Evolutionary conservation across 2,329 filamentous ascomycete genomes (phyloP).

Genomic region (Fusarium sp.): DNA sequence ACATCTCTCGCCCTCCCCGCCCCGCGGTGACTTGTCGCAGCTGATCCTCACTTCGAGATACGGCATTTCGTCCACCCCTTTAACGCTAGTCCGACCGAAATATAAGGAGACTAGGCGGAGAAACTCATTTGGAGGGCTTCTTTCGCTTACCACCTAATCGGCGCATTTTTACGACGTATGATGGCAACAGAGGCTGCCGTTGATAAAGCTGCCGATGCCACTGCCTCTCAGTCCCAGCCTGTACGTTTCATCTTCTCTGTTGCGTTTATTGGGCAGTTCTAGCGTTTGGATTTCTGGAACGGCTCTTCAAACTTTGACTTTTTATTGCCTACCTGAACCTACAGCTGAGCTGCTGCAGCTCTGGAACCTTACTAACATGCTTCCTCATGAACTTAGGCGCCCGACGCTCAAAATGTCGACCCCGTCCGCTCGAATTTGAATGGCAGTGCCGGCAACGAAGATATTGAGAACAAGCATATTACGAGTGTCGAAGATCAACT

Average conservation of each 20-base stretch:
- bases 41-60: constrained; percentile 25
- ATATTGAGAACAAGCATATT: constrained; percentile 69
- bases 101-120: constrained; percentile 38
- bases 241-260: constrained; percentile 53
- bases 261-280: background rate
- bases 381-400: constrained; percentile 42
- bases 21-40: constrained; percentile 42
- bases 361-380: constrained; percentile 33
- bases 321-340: background rate
- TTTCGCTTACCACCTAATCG: constrained; percentile 49
- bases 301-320: background rate
- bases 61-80: constrained; percentile 24
- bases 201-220: constrained; percentile 66
- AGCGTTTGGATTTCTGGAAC: background rate
- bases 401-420: constrained; percentile 62
- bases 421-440: constrained; percentile 61
- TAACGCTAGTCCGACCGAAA: constrained; percentile 33
- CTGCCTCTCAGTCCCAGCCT: constrained; percentile 60
- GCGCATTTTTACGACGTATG: constrained; percentile 66
- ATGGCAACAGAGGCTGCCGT: constrained; percentile 73
- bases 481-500: constrained; percentile 69
- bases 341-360: constrained; percentile 2
- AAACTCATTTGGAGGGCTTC: constrained; percentile 46
- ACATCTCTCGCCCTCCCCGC: constrained; percentile 35
- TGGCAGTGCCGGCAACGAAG: constrained; percentile 61